These are phyloP conservation scores for Crithidia mellificae DNA, from an alignment of 208 protist species.

Conservation along the genomic window DNA sequence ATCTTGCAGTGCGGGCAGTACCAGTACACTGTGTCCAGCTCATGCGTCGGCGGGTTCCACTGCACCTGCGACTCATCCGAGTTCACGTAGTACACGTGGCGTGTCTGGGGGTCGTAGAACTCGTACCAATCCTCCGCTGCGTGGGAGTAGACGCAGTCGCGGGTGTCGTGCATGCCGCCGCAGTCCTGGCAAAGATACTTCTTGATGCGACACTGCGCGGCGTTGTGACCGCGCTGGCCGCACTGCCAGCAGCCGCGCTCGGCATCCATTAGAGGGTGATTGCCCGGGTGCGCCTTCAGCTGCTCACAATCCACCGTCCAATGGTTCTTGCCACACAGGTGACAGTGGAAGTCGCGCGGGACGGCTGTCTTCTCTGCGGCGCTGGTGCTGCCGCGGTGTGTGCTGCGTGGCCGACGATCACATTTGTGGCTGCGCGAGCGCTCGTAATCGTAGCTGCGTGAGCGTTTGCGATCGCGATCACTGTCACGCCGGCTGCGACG, in stretches of 20 bases:
- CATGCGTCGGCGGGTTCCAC: slow-evolving; percentile 67
- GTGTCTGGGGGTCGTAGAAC: slow-evolving; percentile 61
- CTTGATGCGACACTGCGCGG: slow-evolving; percentile 55
- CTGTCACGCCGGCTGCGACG: slow-evolving; percentile 13
- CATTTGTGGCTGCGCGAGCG: slow-evolving; percentile 15
- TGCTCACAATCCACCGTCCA: slow-evolving; percentile 80
- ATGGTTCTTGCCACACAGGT: slow-evolving; percentile 80
- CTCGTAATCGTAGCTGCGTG: slow-evolving; percentile 18
- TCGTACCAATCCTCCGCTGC: slow-evolving; percentile 84
- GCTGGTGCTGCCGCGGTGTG: background rate
- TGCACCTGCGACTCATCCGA: slow-evolving; percentile 69
- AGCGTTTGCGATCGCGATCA: slow-evolving; percentile 20
- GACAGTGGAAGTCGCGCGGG: slow-evolving; percentile 63
- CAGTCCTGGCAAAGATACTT: slow-evolving; percentile 78
- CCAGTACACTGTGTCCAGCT: slow-evolving; percentile 82
- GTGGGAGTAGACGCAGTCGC: slow-evolving; percentile 80
- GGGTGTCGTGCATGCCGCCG: slow-evolving; percentile 81
- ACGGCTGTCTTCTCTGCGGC: slow-evolving; percentile 23
- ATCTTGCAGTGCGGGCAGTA: slow-evolving; percentile 69
- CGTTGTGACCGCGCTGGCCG: slow-evolving; percentile 73
- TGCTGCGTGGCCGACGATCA: slow-evolving; percentile 26
- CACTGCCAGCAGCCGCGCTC: slow-evolving; percentile 74
- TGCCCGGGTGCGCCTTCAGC: slow-evolving; percentile 44
- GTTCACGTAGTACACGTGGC: slow-evolving; percentile 81
- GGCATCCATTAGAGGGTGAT: slow-evolving; percentile 64